Conservation (phyloP, 495 filamentous ascomycete species). For the Halenospora varia region DNA sequence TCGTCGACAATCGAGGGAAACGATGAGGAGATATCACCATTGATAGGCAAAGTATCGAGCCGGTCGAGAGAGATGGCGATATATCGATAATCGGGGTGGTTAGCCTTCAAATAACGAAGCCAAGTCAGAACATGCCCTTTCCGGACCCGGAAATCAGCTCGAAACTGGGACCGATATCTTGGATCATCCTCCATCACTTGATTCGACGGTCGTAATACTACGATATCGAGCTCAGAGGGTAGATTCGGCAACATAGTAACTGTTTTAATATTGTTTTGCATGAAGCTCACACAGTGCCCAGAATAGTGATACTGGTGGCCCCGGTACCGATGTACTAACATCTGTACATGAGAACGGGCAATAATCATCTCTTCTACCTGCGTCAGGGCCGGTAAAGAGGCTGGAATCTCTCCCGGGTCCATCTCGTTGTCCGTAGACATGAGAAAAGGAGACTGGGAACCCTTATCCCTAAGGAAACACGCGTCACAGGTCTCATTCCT, state of each 20-base stretch:
- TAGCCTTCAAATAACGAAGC: background rate
- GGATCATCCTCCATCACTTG: slow-evolving; percentile 1
- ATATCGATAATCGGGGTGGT: slow-evolving; percentile 3
- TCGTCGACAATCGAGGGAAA: slow-evolving; percentile 1
- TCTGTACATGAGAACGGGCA: background rate
- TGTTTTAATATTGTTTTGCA: slow-evolving; percentile 1
- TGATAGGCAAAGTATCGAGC: background rate
- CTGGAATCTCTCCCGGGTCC: background rate
- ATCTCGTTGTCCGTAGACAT: background rate
- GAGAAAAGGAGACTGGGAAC: background rate
- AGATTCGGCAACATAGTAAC: no score
- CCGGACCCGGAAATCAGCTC: slow-evolving; percentile 4
- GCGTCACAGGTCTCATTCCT: background rate
- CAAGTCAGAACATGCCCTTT: background rate
- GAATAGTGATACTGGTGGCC: slow-evolving; percentile 2
- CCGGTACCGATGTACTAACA: background rate
- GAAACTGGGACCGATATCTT: background rate
- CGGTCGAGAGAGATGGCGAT: background rate
- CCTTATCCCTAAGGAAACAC: background rate
- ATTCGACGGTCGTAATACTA: slow-evolving; percentile 5
- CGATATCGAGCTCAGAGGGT: no score
- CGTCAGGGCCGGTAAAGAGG: background rate
- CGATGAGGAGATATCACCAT: background rate
- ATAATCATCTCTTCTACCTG: background rate
- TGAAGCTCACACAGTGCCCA: background rate